These are phyloP conservation scores for Auriculariales sp. DNA, from an alignment of 768 basidiomycete species.

Conservation along the genomic window DNA sequence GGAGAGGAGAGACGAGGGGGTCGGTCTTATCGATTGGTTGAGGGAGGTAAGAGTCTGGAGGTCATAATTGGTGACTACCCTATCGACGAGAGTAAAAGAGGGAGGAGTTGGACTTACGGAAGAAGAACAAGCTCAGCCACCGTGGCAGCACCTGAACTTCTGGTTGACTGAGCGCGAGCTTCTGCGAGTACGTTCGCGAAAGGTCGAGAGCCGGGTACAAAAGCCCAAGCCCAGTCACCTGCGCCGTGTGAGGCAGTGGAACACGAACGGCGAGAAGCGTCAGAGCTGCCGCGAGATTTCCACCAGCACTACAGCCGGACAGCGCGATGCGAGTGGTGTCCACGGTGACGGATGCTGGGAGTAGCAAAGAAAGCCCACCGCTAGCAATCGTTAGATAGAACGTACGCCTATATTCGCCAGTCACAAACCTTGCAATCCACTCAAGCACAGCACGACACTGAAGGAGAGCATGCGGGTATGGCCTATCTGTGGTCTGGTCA, in stretches of 20 bases:
- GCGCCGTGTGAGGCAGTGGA: constrained; percentile 5
- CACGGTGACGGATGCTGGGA: not conserved
- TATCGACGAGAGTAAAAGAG: too few relatives aligned
- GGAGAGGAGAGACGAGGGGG: constrained; percentile 7
- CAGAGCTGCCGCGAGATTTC: constrained; percentile 9
- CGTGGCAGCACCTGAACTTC: constrained; percentile 4
- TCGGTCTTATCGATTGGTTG: constrained; percentile 4
- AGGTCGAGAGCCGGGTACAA: constrained; percentile 9
- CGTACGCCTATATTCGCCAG: not conserved
- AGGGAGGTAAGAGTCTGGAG: constrained; percentile 8
- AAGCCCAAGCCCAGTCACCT: constrained; percentile 6
- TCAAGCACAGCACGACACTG: constrained; percentile 4
- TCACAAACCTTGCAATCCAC: constrained; percentile 7
- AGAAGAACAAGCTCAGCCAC: constrained; percentile 6
- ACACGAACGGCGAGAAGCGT: constrained; percentile 4
- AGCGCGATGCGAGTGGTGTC: constrained; percentile 7
- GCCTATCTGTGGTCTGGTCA: constrained; percentile 1
- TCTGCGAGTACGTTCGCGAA: constrained; percentile 6
- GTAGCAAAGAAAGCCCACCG: constrained; percentile 5
- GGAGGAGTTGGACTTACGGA: too few relatives aligned
- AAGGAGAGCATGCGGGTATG: constrained; percentile 8
- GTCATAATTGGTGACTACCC: too few relatives aligned
- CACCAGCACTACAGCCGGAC: constrained; percentile 8
- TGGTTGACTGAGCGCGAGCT: constrained; percentile 7
- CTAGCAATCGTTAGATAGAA: not conserved